A percentile compares a stretch with the other conserved stretches of the same genome.
phyloP scores from a whole-genome alignment of 768 basidiomycete species.

The Boletus fagicola region DNA sequence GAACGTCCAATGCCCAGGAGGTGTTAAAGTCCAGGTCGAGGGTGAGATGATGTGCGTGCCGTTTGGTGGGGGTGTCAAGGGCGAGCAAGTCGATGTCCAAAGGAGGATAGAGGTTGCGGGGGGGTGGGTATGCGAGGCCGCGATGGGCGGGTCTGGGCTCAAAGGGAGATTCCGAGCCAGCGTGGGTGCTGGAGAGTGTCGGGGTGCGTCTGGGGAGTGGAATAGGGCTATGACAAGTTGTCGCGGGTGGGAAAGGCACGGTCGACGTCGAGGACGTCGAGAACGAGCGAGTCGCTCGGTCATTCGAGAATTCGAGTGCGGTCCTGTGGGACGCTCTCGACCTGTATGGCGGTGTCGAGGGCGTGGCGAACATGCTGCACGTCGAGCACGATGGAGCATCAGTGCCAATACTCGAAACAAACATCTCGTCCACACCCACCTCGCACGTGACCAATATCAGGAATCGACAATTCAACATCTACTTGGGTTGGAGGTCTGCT shows the following conservation, averaged over 20 bases:
- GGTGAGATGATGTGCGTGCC: slow-evolving; percentile 12
- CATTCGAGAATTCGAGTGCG: background rate
- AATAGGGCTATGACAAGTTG: slow-evolving; percentile 1
- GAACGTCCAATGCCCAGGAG: slow-evolving; percentile 17
- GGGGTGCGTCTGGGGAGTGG: slow-evolving; percentile 6
- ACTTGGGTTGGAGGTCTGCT: background rate
- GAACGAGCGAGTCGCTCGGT: background rate
- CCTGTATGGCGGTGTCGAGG: slow-evolving; percentile 22
- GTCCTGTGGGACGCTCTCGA: background rate
- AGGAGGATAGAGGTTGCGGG: slow-evolving; percentile 1
- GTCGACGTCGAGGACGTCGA: slow-evolving; percentile 12
- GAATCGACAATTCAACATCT: background rate
- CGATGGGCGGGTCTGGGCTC: slow-evolving; percentile 17
- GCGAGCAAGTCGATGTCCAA: slow-evolving; percentile 15
- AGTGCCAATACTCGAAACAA: background rate
- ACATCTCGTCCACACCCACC: slow-evolving; percentile 12
- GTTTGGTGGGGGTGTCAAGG: slow-evolving; percentile 6
- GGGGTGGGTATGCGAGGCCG: background rate
- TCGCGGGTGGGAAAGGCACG: slow-evolving; percentile 21
- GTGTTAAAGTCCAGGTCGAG: slow-evolving; percentile 25
- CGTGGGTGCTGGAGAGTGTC: slow-evolving; percentile 10
- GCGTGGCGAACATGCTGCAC: slow-evolving; percentile 35
- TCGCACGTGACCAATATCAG: slow-evolving; percentile 30
- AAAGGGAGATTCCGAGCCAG: slow-evolving; percentile 17
- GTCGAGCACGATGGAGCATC: slow-evolving; percentile 4